Evolutionary conservation across 2,329 filamentous ascomycete species (phyloP).

Genomic region (Botrytis medusae): DNA sequence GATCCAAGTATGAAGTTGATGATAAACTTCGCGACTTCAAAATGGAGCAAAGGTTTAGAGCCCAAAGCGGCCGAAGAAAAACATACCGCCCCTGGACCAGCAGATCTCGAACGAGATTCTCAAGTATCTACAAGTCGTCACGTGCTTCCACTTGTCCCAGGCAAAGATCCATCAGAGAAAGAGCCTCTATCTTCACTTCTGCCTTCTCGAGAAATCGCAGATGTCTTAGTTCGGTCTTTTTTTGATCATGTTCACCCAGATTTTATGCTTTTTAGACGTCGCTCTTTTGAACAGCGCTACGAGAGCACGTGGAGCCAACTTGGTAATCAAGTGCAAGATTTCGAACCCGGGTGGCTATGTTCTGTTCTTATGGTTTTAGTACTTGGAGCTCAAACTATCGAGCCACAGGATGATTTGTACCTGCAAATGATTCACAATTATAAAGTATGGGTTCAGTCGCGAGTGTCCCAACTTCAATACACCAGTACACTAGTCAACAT

Average conservation of each 20-base stretch:
- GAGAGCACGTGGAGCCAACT: slow-evolving; percentile 41
- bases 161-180: slow-evolving; percentile 25
- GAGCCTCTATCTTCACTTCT: slow-evolving; percentile 35
- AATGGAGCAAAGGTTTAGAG: slow-evolving; percentile 38
- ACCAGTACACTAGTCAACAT: slow-evolving; percentile 45
- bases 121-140: neutral
- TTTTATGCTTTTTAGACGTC: slow-evolving; percentile 44
- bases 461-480: slow-evolving; percentile 42
- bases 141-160: neutral
- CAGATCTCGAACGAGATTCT: slow-evolving; percentile 18
- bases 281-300: slow-evolving; percentile 43
- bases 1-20: slow-evolving; percentile 34
- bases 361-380: slow-evolving; percentile 41
- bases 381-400: slow-evolving; percentile 44
- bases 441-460: slow-evolving; percentile 39
- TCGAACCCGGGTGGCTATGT: slow-evolving; percentile 45
- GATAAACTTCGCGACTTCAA: slow-evolving; percentile 35
- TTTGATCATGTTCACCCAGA: slow-evolving; percentile 44
- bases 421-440: slow-evolving; percentile 41
- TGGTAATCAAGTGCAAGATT: slow-evolving; percentile 35
- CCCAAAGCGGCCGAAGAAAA: slow-evolving; percentile 34
- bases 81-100: slow-evolving; percentile 11
- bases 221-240: slow-evolving; percentile 43
- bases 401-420: slow-evolving; percentile 37
- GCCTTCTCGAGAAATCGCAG: slow-evolving; percentile 42